Evolutionary conservation across 306 rosid genomes (phyloP).

Genomic region (Arachis stenosperma): DNA sequence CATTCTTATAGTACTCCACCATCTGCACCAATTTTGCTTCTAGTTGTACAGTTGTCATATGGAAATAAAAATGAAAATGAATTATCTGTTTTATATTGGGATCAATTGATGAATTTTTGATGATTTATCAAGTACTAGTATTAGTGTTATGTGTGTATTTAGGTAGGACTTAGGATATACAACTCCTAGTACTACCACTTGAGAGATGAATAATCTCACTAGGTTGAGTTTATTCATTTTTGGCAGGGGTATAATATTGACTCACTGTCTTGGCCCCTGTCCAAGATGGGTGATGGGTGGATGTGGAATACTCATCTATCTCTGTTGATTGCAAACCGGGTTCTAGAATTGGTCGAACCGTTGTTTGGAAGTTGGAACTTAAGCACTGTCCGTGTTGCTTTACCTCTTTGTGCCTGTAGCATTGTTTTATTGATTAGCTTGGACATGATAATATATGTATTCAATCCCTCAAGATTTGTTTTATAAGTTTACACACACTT

Average conservation of each 20-base stretch:
- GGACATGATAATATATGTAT: slow-evolving; percentile 12
- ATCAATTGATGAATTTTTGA: too few species aligned
- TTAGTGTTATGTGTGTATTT: background rate
- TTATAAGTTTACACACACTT: slow-evolving; percentile 2
- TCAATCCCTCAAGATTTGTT: slow-evolving; percentile 13
- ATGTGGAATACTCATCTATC: slow-evolving; percentile 26
- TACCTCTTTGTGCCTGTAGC: slow-evolving; percentile 14
- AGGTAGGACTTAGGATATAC: slow-evolving; percentile 1
- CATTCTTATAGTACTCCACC: slow-evolving; percentile 24
- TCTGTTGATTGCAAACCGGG: slow-evolving; percentile 30
- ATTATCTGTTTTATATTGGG: too few species aligned
- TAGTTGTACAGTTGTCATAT: background rate
- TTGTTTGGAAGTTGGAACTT: slow-evolving; percentile 20
- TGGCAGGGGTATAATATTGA: slow-evolving; percentile 50
- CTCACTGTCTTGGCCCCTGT: slow-evolving; percentile 29
- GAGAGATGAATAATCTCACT: slow-evolving; percentile 35
- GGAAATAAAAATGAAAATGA: background rate
- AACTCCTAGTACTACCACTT: slow-evolving; percentile 11
- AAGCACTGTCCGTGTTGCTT: background rate
- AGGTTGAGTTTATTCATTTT: slow-evolving; percentile 49
- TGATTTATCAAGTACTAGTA: too few species aligned
- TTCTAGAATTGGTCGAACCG: slow-evolving; percentile 27
- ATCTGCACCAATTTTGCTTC: background rate
- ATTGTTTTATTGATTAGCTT: slow-evolving; percentile 1
- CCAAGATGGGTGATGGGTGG: slow-evolving; percentile 34